Conservation (phyloP, 352 stramenopile genomes). For the Aphanomyces euteiches region DNA sequence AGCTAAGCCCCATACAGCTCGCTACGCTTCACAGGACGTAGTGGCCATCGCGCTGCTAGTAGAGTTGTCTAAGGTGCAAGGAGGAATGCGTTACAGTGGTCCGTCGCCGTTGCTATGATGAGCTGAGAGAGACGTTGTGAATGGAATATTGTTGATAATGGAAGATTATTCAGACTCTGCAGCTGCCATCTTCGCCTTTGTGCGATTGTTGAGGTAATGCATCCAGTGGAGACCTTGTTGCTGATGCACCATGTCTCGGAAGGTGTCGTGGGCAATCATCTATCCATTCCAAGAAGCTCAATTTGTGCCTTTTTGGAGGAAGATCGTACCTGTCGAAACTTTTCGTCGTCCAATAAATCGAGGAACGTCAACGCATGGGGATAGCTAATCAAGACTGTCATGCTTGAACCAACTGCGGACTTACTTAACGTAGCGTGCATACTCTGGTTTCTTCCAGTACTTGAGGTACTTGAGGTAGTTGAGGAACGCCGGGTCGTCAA, state of each 20-base stretch:
- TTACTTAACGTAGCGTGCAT: slow-evolving; percentile 88
- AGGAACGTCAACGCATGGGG: slow-evolving; percentile 85
- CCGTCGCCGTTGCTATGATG: too few species aligned
- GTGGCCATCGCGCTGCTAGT: too few species aligned
- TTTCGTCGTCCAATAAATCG: slow-evolving; percentile 83
- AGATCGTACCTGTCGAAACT: slow-evolving; percentile 62
- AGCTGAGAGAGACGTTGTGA: too few species aligned
- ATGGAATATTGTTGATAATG: neutral
- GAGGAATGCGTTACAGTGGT: too few species aligned
- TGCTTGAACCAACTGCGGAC: slow-evolving; percentile 13
- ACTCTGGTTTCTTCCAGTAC: slow-evolving; percentile 91
- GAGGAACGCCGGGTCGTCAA: slow-evolving; percentile 87
- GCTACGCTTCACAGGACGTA: too few species aligned
- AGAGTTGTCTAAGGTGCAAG: too few species aligned
- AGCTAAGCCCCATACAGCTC: too few species aligned
- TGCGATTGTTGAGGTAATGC: slow-evolving; percentile 80
- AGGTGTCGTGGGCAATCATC: slow-evolving; percentile 83
- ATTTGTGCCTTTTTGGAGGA: neutral
- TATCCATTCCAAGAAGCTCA: slow-evolving; percentile 28
- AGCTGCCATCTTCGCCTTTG: slow-evolving; percentile 33
- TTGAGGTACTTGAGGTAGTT: slow-evolving; percentile 90
- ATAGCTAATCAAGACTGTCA: slow-evolving; percentile 41
- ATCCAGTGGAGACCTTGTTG: slow-evolving; percentile 90
- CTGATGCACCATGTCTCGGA: slow-evolving; percentile 81
- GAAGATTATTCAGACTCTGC: slow-evolving; percentile 12